Conservation (phyloP, 1,284 basidiomycete genomes). For the Blastosporella zonata region DNA sequence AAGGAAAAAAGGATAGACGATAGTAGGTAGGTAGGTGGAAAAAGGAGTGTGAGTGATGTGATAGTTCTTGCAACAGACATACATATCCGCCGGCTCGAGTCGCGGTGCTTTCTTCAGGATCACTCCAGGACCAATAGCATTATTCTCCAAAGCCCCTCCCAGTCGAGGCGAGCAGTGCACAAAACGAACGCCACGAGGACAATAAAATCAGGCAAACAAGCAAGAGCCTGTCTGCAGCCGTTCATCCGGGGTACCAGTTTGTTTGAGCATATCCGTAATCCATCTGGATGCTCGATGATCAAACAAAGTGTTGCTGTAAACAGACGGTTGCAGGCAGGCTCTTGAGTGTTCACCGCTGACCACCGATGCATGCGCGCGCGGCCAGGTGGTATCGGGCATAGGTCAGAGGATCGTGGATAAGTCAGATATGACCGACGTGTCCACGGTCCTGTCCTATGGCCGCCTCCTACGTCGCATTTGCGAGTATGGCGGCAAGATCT, state of each 20-base stretch:
- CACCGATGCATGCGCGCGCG: background rate
- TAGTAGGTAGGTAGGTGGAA: too few species aligned
- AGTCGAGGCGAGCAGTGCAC: background rate
- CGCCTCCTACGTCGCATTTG: slow-evolving; percentile 35
- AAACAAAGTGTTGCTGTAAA: background rate
- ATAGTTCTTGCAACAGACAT: background rate
- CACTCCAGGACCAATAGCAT: too few species aligned
- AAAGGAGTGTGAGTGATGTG: background rate
- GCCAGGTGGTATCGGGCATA: background rate
- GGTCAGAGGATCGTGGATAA: background rate
- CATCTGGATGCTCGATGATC: background rate
- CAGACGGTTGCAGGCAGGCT: slow-evolving; percentile 1
- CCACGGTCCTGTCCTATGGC: background rate
- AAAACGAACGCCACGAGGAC: background rate
- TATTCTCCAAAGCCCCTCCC: background rate
- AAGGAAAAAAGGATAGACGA: background rate
- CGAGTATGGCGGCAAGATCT: slow-evolving; percentile 66
- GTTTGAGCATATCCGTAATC: background rate
- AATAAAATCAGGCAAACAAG: background rate
- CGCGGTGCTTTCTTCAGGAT: too few species aligned
- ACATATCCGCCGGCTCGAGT: background rate
- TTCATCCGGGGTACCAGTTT: background rate
- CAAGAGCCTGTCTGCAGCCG: background rate
- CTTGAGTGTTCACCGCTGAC: background rate
- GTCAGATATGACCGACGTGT: background rate